phyloP scores from a whole-genome alignment of 108 stramenopile genomes.

The Parietichytrium sp. region DNA sequence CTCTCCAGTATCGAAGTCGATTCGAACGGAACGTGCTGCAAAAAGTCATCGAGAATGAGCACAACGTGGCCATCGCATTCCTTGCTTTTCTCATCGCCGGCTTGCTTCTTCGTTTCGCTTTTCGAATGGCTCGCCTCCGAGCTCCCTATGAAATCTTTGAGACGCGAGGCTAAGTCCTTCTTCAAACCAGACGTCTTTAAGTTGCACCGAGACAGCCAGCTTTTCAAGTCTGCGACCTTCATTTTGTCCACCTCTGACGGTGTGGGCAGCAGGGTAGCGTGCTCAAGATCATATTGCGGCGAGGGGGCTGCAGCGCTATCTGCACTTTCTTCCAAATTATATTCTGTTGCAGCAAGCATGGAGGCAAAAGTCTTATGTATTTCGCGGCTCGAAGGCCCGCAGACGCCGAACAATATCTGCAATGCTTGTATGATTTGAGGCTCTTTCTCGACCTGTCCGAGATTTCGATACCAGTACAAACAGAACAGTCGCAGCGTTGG shows the following conservation, averaged over 20 bases:
- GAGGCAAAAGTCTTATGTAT: no score
- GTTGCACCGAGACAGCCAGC: background rate
- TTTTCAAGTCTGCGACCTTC: slow-evolving; percentile 5
- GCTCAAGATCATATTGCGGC: background rate
- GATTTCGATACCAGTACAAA: background rate
- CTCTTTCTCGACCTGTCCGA: background rate
- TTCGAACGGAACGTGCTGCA: slow-evolving; percentile 91
- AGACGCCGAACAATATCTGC: background rate
- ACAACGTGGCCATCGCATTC: slow-evolving; percentile 53
- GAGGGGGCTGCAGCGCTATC: background rate
- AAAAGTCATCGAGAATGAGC: slow-evolving; percentile 84
- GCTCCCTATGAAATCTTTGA: background rate
- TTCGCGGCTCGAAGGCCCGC: no score
- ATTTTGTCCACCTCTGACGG: background rate
- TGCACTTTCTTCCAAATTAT: background rate
- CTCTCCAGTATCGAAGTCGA: slow-evolving; percentile 71
- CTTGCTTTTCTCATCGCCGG: background rate
- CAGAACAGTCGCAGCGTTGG: background rate
- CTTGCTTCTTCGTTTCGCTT: background rate
- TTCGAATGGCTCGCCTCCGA: background rate
- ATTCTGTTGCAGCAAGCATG: no score
- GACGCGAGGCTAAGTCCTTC: background rate
- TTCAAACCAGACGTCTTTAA: slow-evolving; percentile 4
- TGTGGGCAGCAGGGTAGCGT: background rate
- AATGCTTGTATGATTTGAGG: background rate